phyloP scores from a whole-genome alignment of 768 basidiomycete species.

The Termitomyces sp. region DNA sequence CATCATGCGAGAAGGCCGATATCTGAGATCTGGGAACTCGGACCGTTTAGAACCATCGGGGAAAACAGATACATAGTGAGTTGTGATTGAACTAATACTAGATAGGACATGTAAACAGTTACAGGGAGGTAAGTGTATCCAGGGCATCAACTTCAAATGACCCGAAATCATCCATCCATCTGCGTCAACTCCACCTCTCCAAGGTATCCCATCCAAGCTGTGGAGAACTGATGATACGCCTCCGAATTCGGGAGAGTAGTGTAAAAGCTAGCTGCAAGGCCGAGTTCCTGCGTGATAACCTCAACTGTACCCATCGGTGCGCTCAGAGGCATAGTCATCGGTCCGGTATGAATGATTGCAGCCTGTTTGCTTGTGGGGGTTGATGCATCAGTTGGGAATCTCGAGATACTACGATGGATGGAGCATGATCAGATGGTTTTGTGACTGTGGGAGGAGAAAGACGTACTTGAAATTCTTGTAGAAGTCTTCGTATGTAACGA shows the following conservation, averaged over 20 bases:
- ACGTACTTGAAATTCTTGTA: conserved; percentile 25
- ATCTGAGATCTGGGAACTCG: too few relatives aligned
- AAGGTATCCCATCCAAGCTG: conserved; percentile 6
- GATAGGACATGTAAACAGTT: too few relatives aligned
- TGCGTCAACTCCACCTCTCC: conserved; percentile 7
- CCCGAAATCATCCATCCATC: background rate
- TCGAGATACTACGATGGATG: conserved; percentile 19
- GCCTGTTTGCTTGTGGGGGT: conserved; percentile 24
- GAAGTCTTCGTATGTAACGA: conserved; percentile 26
- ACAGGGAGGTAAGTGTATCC: too few relatives aligned
- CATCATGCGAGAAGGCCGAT: too few relatives aligned
- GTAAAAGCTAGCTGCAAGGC: conserved; percentile 27
- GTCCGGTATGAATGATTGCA: conserved; percentile 28
- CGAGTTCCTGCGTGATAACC: conserved; percentile 18
- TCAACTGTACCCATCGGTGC: conserved; percentile 10
- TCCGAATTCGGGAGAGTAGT: conserved; percentile 19
- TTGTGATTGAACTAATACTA: too few relatives aligned
- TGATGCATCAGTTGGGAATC: conserved; percentile 15
- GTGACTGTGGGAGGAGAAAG: background rate
- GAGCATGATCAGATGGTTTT: background rate
- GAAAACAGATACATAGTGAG: too few relatives aligned
- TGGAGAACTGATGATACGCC: conserved; percentile 12
- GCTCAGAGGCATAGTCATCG: too few relatives aligned
- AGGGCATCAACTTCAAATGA: too few relatives aligned
- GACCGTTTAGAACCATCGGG: too few relatives aligned